A percentile compares a stretch with the other conserved stretches of the same genome.
phyloP scores from a whole-genome alignment of 352 stramenopile genomes.

The Phytophthora tentaculata region DNA sequence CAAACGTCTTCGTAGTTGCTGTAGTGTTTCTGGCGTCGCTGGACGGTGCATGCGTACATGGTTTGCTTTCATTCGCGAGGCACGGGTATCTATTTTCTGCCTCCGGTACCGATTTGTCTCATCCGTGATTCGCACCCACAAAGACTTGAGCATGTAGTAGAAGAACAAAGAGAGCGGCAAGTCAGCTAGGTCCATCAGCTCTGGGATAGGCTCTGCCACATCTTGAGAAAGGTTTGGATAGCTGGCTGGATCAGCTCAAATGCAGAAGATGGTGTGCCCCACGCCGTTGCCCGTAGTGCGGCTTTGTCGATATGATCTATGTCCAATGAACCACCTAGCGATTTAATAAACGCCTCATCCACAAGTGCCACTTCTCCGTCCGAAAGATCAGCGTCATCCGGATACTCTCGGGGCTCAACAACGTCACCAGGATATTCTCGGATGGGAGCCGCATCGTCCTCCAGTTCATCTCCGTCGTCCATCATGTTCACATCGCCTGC shows the following conservation, averaged over 20 bases:
- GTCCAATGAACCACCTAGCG: conserved; percentile 4
- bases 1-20: conserved; percentile 6
- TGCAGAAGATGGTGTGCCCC: not conserved
- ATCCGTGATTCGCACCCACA: conserved; percentile 19
- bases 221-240: not conserved
- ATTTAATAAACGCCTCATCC: conserved; percentile 13
- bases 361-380: conserved; percentile 2
- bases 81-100: conserved; percentile 1
- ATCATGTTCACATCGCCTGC: not conserved
- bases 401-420: not conserved
- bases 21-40: not conserved
- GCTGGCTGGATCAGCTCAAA: conserved; percentile 5
- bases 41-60: not conserved
- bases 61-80: conserved; percentile 3
- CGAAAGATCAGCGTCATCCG: not conserved
- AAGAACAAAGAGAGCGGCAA: conserved; percentile 28
- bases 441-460: not conserved
- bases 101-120: conserved; percentile 34
- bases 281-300: not conserved
- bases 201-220: not conserved
- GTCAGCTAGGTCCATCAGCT: not conserved
- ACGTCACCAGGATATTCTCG: too few species aligned
- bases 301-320: conserved; percentile 8
- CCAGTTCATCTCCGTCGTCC: not conserved
- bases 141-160: conserved; percentile 23